Evolutionary conservation across 148 eudicot genomes (phyloP), one percentile per base, ranked within the genome.

Genomic region (Camellia lanceoleosa): DNA sequence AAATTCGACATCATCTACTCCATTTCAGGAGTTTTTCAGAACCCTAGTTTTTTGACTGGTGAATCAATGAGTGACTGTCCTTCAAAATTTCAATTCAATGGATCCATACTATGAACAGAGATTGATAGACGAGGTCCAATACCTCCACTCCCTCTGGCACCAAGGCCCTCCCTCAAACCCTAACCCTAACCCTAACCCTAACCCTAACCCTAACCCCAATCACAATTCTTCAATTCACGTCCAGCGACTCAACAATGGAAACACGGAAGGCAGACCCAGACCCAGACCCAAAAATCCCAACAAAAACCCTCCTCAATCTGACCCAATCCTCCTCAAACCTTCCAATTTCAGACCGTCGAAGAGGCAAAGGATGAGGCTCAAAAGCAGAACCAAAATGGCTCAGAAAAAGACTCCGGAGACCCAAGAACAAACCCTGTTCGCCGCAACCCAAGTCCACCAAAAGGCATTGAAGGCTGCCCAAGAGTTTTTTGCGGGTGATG

Each of bases 71-170:
- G 51, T 47, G 6, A 47, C 6, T 47, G 52, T 60, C 6, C 3
- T 15, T 13, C 20, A 19, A 3, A 70, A 70, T n/a, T 19, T 9
- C 67, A 76, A 88, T 89, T 9, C 67, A 76, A 88, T 89, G 89
- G 88, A 85, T 80, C 89, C 86, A 0, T 87, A 87, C 54, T 63
- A 82, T 16, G 90, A 90, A 49, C 88, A 82, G 67, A 74, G 77
- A 15, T 83, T 95, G 18, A 80, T 87, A 16, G 88, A 93, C 30
- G 98, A 95, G 74, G 98, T 93, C 43, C 51, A 87, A 30, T 91
- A 87, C 80, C 96, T 95, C 71, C 98, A 95, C 74, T 89, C 90
- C 20, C 90, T 95, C 41, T 91, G 92, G 94, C 96, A 77, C 74
- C 84, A 84, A 69, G 95, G 94, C 69, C 98, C 95, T 3, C 82